Base-by-base conservation (phyloP, 345 rosid species). In the Cardamine resedifolia region DNA sequence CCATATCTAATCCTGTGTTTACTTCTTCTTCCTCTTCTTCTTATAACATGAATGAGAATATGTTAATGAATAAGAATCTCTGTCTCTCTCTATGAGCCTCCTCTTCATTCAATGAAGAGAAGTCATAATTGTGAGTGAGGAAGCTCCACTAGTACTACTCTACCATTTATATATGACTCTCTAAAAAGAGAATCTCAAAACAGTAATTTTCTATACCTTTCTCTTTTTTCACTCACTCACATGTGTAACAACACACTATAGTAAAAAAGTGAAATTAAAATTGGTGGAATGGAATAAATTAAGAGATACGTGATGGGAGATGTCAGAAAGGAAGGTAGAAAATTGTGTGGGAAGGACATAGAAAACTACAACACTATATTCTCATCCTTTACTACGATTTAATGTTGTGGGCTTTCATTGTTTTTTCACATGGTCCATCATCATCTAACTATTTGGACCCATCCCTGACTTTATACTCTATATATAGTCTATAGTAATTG, bases 371-470 rank as follows among this genome's bases (percentile, higher is more conserved):
- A 69, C 53, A 63, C 76, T 38, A 49, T 39, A 49, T 64, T 64
- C 61, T 71, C 76, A 56, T 61, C 53, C 64, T 30, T 15, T 56
- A 58, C 30, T 33, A 62, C 70, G 45, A 74, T 76, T 76, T 45
- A 76, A 69, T 68, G 70, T 34, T 76, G 79, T 69, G 79, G 78
- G 73, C 73, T 75, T 75, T 68, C 73, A 51, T 60, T 75, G 78
- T 75, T 66, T 5, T 50, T 51, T 53, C 79, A 68, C 79, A 75
- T 75, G 70, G 43, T 68, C 74, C n/a, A n/a, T n/a, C 79, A 75
- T 58, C 74, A 9, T 53, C 74, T n/a, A 53, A 60, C 63, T 68
- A 52, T 53, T 62, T 75, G 70, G 51, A 69, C 58, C 34, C 75
- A 55, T 55, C 58, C 66, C 55, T 75, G 70, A 39, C 62, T 31